Percentiles rank a stretch among this genome's conserved stretches.
phyloP scores from a whole-genome alignment of 139 green algal species.

The Trebouxia sp. region DNA sequence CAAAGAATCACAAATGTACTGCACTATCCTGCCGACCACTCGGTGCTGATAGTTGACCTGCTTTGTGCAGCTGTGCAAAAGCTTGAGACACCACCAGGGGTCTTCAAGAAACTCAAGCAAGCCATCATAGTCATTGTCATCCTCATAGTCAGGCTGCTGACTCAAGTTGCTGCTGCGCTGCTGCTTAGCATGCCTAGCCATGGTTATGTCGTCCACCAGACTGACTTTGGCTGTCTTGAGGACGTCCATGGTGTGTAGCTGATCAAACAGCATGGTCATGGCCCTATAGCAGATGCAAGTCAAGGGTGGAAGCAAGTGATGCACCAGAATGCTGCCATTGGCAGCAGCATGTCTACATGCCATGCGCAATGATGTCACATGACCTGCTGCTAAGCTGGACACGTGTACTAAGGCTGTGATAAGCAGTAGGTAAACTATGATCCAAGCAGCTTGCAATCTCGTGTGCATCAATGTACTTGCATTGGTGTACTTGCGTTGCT shows the following conservation, averaged over 20 bases:
- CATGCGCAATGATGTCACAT: neutral
- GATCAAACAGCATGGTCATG: slow-evolving; percentile 10
- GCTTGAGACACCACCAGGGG: neutral
- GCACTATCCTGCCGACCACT: slow-evolving; percentile 1
- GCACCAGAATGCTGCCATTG: too few relatives aligned
- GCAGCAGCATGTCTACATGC: too few relatives aligned
- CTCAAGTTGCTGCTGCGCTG: neutral
- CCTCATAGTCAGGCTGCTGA: neutral
- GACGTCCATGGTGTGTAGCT: neutral
- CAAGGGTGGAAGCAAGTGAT: too few relatives aligned
- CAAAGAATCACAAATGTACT: slow-evolving; percentile 15
- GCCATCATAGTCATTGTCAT: slow-evolving; percentile 1
- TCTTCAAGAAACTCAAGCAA: slow-evolving; percentile 5
- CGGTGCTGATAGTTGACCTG: slow-evolving; percentile 24
- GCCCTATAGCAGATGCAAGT: too few relatives aligned
- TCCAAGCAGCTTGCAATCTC: neutral
- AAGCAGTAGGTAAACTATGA: too few relatives aligned
- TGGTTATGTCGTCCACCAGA: neutral
- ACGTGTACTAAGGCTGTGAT: neutral
- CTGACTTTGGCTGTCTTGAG: slow-evolving; percentile 8
- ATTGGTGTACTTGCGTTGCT: neutral
- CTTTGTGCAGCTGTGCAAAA: slow-evolving; percentile 2
- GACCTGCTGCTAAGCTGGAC: neutral
- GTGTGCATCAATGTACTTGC: neutral
- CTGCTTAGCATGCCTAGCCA: neutral